These are phyloP conservation scores for Gossypium longicalyx DNA, from an alignment of 345 rosid genomes.

Conservation along the genomic window DNA sequence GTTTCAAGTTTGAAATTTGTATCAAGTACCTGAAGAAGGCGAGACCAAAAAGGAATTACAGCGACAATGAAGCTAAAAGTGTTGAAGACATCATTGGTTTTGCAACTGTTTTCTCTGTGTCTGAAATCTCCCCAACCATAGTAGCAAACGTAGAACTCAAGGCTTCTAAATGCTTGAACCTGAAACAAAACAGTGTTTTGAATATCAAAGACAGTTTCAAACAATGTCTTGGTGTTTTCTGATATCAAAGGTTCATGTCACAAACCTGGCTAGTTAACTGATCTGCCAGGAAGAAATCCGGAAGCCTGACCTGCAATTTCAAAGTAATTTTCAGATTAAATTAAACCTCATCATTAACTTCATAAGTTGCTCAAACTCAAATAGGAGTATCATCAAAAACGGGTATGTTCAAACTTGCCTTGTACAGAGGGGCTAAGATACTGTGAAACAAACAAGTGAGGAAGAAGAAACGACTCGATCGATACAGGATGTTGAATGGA, in stretches of 20 bases:
- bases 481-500: slow-evolving; percentile 18
- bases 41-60: slow-evolving; percentile 51
- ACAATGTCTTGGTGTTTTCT: neutral
- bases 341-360: neutral
- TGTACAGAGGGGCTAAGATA: slow-evolving; percentile 33
- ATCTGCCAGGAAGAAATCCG: slow-evolving; percentile 21
- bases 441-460: slow-evolving; percentile 23
- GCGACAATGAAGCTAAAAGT: slow-evolving; percentile 54
- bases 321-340: neutral
- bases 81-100: slow-evolving; percentile 22
- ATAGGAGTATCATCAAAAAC: too few relatives aligned
- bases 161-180: slow-evolving; percentile 73
- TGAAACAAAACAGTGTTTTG: slow-evolving; percentile 12
- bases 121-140: slow-evolving; percentile 64
- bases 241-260: neutral
- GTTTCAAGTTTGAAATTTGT: neutral
- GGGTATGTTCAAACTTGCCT: slow-evolving; percentile 18
- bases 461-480: slow-evolving; percentile 35
- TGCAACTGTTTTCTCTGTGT: slow-evolving; percentile 42
- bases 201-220: neutral
- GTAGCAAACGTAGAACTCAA: slow-evolving; percentile 70
- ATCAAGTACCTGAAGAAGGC: slow-evolving; percentile 51
- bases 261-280: slow-evolving; percentile 72
- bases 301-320: slow-evolving; percentile 44
- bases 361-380: too few relatives aligned